Evolutionary conservation across 192 early-diverging fungal species (phyloP), one percentile per base, ranked within the genome.

Genomic region (Spizellomyces sp.): DNA sequence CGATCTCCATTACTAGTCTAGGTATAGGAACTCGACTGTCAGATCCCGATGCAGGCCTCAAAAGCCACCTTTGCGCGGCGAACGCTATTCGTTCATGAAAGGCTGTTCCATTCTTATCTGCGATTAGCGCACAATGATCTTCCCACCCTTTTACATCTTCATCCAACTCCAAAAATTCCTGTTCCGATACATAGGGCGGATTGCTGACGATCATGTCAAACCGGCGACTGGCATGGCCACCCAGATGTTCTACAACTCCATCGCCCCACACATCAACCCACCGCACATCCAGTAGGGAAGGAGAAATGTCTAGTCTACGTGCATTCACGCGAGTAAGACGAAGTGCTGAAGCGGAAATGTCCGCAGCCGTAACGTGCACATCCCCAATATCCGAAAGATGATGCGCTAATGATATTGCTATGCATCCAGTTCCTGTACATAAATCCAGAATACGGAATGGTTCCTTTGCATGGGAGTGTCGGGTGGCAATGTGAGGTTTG

Each of bases 141-240:
- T 98, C 96, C 94, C 94, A 98, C 36, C 86, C 80, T n/a, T 82
- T 82, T 1, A 98, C 93, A 57, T 88, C 86, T 3, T 89, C 79
- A 6, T 90, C 90, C 5, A 98, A 75, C 3, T 55, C 61, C 0
- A 66, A 66, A 60, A 92, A 93, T 69, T 96, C 93, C 4, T 73
- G 62, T 4, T 76, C 78, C 0, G 93, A 80, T 44, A 98, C 85
- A 71, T 98, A 96, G 0, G 96, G 96, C 27, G 96, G 96, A 77
- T 98, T 98, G 17, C 90, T 85, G 0, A 95, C 86, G n/a, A 98
- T 79, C 42, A 96, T 69, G 64, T 96, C 86, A 73, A 84, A 92
- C 10, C 65, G 50, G 4, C 52, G n/a, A 22, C 22, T 41, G 5
- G 1, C n/a, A 56, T 36, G n/a, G 15, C 45, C 41, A 27, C 42